A percentile compares a stretch with the other conserved stretches of the same genome.
phyloP scores from a whole-genome alignment of 805 yeast genomes.

The Candida ponderosae region DNA sequence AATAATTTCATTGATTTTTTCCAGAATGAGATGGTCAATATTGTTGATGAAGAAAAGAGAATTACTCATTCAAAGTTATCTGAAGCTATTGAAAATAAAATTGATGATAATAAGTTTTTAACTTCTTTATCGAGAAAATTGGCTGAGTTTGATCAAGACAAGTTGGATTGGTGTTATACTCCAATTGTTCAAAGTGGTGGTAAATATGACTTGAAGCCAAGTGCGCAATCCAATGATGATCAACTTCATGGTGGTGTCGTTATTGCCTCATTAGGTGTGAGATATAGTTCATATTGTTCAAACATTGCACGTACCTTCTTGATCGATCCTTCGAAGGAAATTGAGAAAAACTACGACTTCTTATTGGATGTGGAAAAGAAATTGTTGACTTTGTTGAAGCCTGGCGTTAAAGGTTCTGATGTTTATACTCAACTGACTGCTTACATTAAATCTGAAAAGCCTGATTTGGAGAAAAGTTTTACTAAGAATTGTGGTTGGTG shows the following conservation, averaged over 20 bases:
- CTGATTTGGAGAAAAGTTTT: conserved; percentile 57
- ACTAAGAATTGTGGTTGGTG: conserved; percentile 82
- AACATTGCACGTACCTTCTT: conserved; percentile 82
- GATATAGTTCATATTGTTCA: conserved; percentile 86
- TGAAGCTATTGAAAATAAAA: conserved; percentile 70
- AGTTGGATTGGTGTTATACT: conserved; percentile 88
- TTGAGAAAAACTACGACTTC: conserved; percentile 74
- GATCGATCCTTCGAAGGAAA: conserved; percentile 78
- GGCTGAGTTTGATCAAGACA: conserved; percentile 64
- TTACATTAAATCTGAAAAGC: conserved; percentile 51
- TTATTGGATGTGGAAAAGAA: conserved; percentile 62
- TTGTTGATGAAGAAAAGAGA: conserved; percentile 80
- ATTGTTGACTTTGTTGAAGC: conserved; percentile 50
- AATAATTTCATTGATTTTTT: conserved; percentile 73
- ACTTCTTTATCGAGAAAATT: conserved; percentile 43
- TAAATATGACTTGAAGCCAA: conserved; percentile 73
- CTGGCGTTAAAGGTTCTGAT: conserved; percentile 55
- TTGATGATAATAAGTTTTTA: conserved; percentile 72
- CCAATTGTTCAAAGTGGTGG: conserved; percentile 90
- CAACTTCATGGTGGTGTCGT: conserved; percentile 72
- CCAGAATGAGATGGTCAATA: conserved; percentile 79
- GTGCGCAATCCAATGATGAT: conserved; percentile 67
- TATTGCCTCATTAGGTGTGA: conserved; percentile 73
- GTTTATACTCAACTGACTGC: conserved; percentile 59
- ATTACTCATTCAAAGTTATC: conserved; percentile 66